These are phyloP conservation scores for Saccharomycopsis synnaedendra DNA, from an alignment of 805 yeast genomes.

Conservation along the genomic window DNA sequence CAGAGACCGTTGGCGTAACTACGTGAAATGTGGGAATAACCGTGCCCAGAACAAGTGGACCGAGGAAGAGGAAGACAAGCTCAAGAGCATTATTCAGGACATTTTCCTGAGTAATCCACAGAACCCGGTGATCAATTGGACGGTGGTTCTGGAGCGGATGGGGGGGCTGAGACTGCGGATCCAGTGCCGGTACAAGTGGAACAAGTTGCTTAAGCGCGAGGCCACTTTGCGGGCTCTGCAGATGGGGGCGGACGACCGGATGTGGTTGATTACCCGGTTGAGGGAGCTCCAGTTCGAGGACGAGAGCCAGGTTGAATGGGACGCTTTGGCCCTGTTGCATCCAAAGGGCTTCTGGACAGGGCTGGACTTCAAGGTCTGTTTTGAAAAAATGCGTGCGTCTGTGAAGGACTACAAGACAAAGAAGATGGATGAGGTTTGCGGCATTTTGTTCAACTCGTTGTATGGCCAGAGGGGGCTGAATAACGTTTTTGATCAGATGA, in stretches of 20 bases:
- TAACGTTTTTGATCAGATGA: neutral
- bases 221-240: conserved; percentile 31
- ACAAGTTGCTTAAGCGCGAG: conserved; percentile 59
- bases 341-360: conserved; percentile 43
- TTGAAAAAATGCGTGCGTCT: conserved; percentile 44
- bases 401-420: conserved; percentile 37
- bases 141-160: conserved; percentile 81
- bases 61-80: conserved; percentile 50
- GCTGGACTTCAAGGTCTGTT: conserved; percentile 48
- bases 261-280: conserved; percentile 37
- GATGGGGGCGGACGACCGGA: conserved; percentile 35
- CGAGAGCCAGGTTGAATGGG: conserved; percentile 42
- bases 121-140: conserved; percentile 68
- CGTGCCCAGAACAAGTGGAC: conserved; percentile 78
- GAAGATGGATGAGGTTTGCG: conserved; percentile 24
- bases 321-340: conserved; percentile 35
- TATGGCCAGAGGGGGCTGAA: neutral
- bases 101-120: conserved; percentile 30
- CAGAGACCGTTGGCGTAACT: conserved; percentile 92
- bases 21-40: conserved; percentile 78
- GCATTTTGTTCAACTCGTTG: conserved; percentile 18
- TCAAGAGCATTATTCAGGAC: conserved; percentile 43
- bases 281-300: conserved; percentile 26
- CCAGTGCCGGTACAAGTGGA: conserved; percentile 95
- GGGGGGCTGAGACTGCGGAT: conserved; percentile 82